Base-by-base conservation (phyloP, 495 filamentous ascomycete species). In the Daldinia vernicosa region DNA sequence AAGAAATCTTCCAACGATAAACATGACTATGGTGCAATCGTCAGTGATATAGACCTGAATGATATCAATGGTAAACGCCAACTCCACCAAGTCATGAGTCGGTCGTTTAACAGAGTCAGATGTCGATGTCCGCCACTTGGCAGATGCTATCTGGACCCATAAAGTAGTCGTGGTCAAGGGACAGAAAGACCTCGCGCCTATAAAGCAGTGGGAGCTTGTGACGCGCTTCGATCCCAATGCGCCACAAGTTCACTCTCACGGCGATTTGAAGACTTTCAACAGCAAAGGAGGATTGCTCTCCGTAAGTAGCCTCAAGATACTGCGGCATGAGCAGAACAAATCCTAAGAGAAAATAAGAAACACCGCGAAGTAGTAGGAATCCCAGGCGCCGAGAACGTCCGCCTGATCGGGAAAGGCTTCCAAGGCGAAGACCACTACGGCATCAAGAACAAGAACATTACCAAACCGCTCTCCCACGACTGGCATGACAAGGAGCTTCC, bases 371-470 rank as follows among this genome's bases (percentile, higher is more conserved):
- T 81, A 1, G 59, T 75, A 33, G 77, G 78, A 12, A 81, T 83
- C n/a, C 81, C 81, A 11, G 80, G 78, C 8, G 79, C 79, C n/a
- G 79, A 80, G 51, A 79, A 81, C 27, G 78, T 83, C 24, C 76
- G 80, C 27, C 67, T 83, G 7, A 80, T 83, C 37, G 81, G 79
- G 26, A 80, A 81, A 53, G 80, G 80, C 9, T 83, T 77, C 66
- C 80, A 82, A 70, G 81, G 81, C 0, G 75, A 75, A 45, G 78
- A 82, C 52, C 79, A 82, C 60, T 81, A 75, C 52, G 81, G 81
- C 30, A 71, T 82, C 66, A 80, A 81, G 59, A 74, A 79, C 60
- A 75, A 72, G 57, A 78, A 70, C 45, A 70, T 79, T 6, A 59
- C 59, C 4, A 77, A 80, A 33, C 75, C 79, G 5, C 71, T 74